phyloP scores from a whole-genome alignment of 257 asterid genomes.

The Solanum sitiens region DNA sequence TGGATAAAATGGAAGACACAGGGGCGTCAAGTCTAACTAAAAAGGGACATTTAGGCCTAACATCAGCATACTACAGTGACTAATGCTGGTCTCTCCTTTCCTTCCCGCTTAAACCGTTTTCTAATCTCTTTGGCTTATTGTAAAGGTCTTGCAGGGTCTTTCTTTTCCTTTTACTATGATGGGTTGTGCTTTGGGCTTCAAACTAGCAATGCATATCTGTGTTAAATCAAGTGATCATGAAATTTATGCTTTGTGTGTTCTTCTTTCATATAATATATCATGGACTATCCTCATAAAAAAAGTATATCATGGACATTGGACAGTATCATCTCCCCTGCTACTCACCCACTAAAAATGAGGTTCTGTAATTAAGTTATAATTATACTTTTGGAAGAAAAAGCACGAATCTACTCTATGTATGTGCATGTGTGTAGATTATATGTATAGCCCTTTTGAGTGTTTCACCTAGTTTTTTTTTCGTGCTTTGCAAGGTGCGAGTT shows the following conservation, averaged over 20 bases:
- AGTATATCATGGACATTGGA: background rate
- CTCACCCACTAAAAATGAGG: background rate
- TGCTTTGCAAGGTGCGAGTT: background rate
- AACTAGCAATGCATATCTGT: background rate
- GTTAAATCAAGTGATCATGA: background rate
- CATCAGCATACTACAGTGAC: background rate
- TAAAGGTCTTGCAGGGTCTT: background rate
- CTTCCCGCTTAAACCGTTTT: background rate
- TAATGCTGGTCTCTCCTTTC: background rate
- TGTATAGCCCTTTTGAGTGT: background rate
- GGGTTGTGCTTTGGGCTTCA: background rate
- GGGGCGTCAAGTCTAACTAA: background rate
- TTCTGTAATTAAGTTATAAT: background rate
- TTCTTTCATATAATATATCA: background rate
- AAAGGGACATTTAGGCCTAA: background rate
- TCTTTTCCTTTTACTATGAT: background rate
- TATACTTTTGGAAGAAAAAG: background rate
- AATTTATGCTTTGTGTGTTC: background rate
- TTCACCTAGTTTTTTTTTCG: background rate
- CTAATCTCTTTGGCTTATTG: background rate
- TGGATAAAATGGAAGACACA: background rate
- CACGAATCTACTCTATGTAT: background rate
- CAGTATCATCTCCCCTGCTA: background rate
- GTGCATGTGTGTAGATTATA: background rate
- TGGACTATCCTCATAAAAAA: background rate